Conservation (phyloP, 768 basidiomycete genomes). For the Podaxis sp. region DNA sequence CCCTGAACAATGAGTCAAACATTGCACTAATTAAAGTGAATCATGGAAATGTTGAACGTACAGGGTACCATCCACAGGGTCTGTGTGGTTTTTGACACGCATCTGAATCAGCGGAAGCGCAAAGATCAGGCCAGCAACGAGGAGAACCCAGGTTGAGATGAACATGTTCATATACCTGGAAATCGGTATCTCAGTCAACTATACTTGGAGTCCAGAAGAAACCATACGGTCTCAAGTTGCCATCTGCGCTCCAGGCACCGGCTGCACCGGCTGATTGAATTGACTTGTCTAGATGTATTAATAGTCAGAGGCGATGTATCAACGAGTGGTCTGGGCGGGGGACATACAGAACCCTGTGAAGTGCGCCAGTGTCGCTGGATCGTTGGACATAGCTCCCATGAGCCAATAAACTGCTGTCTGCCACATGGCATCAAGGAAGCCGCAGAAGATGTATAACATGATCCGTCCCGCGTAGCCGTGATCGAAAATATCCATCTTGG, state of each 20-base stretch:
- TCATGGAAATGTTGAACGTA: slow-evolving; percentile 27
- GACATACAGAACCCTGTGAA: slow-evolving; percentile 78
- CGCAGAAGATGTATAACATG: slow-evolving; percentile 68
- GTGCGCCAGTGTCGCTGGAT: slow-evolving; percentile 73
- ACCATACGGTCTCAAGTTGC: slow-evolving; percentile 56
- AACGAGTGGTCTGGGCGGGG: background rate
- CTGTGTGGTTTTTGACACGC: slow-evolving; percentile 60
- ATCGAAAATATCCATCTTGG: slow-evolving; percentile 61
- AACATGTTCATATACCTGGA: slow-evolving; percentile 66
- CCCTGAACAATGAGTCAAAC: background rate
- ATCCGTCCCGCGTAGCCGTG: slow-evolving; percentile 50
- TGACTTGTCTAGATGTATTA: slow-evolving; percentile 48
- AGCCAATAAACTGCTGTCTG: slow-evolving; percentile 81
- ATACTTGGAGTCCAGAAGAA: background rate
- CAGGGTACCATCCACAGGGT: slow-evolving; percentile 50
- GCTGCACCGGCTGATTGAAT: slow-evolving; percentile 76
- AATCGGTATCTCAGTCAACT: background rate
- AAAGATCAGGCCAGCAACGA: slow-evolving; percentile 60
- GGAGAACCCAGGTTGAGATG: slow-evolving; percentile 67
- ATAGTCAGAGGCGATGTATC: background rate
- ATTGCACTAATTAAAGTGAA: background rate
- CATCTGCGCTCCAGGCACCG: slow-evolving; percentile 73
- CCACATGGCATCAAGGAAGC: slow-evolving; percentile 81
- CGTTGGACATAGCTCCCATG: slow-evolving; percentile 83
- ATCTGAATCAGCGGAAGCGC: slow-evolving; percentile 70